Evolutionary conservation across 2,329 filamentous ascomycete genomes (phyloP).

Genomic region (Rutstroemia sp.): DNA sequence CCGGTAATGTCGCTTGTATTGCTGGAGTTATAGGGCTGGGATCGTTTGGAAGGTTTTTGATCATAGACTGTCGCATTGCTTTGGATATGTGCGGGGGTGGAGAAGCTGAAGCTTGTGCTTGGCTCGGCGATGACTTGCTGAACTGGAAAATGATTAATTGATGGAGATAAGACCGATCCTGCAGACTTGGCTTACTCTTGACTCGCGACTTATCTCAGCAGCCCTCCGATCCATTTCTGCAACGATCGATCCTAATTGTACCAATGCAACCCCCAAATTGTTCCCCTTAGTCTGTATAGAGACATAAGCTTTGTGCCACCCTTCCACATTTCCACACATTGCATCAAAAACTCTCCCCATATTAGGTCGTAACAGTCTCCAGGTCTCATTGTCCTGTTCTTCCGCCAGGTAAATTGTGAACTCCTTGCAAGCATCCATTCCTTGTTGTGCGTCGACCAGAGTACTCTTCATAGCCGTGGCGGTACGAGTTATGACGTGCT

Average conservation of each 20-base stretch:
- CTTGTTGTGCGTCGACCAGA: slow-evolving; percentile 71
- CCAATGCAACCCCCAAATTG: slow-evolving; percentile 60
- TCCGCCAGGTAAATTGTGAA: slow-evolving; percentile 68
- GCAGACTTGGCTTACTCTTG: slow-evolving; percentile 54
- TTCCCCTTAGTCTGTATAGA: slow-evolving; percentile 68
- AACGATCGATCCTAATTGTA: slow-evolving; percentile 68
- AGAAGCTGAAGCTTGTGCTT: slow-evolving; percentile 5
- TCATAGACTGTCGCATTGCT: slow-evolving; percentile 25
- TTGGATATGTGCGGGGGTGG: slow-evolving; percentile 11
- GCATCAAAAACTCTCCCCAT: slow-evolving; percentile 70
- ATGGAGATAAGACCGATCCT: not conserved
- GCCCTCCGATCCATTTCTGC: slow-evolving; percentile 82
- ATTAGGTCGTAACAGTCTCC: slow-evolving; percentile 52
- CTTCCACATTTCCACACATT: slow-evolving; percentile 88
- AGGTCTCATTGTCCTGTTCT: slow-evolving; percentile 54
- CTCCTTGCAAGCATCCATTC: slow-evolving; percentile 66
- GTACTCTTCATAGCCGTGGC: slow-evolving; percentile 68
- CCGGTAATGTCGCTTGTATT: slow-evolving; percentile 23
- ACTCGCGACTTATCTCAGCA: slow-evolving; percentile 72
- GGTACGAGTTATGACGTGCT: slow-evolving; percentile 79
- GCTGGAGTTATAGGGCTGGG: slow-evolving; percentile 26
- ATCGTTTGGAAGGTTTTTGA: slow-evolving; percentile 23
- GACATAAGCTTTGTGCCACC: slow-evolving; percentile 76
- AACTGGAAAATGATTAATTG: slow-evolving; percentile 11
- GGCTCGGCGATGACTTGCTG: slow-evolving; percentile 5